Evolutionary conservation across 176 grass and related monocot species (phyloP).

Genomic region (Otatea glauca): DNA sequence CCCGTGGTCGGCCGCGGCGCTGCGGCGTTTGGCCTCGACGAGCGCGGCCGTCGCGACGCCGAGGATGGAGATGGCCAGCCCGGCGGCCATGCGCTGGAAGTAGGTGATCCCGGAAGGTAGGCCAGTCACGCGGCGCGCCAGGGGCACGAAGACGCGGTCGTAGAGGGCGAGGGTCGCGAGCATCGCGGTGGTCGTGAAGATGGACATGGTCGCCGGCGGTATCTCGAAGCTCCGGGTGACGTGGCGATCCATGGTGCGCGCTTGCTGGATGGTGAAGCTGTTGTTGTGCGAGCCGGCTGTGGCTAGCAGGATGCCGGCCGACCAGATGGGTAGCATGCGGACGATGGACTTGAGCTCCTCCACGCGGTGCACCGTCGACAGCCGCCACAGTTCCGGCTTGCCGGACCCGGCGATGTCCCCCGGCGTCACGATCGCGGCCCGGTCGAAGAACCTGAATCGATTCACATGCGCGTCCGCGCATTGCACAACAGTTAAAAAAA

Average conservation of each 20-base stretch:
- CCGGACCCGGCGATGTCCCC: conserved; percentile 48
- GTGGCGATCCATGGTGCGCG: conserved; percentile 72
- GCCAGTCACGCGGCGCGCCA: conserved; percentile 63
- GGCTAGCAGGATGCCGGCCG: conserved; percentile 40
- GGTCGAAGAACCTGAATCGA: conserved; percentile 38
- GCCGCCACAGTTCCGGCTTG: conserved; percentile 50
- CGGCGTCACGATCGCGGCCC: conserved; percentile 37
- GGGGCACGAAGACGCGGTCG: conserved; percentile 69
- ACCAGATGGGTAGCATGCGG: conserved; percentile 79
- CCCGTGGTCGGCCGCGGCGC: conserved; percentile 47
- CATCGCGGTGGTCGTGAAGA: conserved; percentile 58
- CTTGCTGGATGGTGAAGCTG: conserved; percentile 61
- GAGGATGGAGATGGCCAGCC: conserved; percentile 58
- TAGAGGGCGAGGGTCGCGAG: conserved; percentile 57
- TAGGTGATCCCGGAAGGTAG: conserved; percentile 62
- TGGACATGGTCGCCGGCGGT: conserved; percentile 62
- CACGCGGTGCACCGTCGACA: conserved; percentile 75
- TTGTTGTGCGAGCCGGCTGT: conserved; percentile 40
- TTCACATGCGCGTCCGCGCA: not conserved
- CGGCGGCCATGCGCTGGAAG: conserved; percentile 78
- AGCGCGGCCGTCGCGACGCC: conserved; percentile 64
- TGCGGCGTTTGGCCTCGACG: conserved; percentile 64
- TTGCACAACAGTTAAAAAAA: not conserved
- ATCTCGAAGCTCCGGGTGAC: conserved; percentile 50
- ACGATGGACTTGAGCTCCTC: conserved; percentile 87